Evolutionary conservation across 1,284 basidiomycete genomes (phyloP), one percentile per base, ranked within the genome.

Genomic region (Anthracocystis walkeri): DNA sequence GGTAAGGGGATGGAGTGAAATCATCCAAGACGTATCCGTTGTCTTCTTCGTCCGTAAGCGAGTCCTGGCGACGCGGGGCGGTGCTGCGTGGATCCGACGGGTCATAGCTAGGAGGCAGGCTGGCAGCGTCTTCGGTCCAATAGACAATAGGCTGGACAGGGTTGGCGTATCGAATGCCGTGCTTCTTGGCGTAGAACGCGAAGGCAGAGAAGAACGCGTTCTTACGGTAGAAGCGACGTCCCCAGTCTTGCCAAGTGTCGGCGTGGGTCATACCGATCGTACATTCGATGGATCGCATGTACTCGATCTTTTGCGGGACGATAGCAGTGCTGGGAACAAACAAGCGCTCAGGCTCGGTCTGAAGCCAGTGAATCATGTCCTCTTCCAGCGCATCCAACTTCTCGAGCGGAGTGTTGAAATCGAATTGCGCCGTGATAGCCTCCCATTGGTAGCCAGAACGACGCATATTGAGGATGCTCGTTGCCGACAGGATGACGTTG

Each of bases 201-300:
- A 84, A 78, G 3, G 82, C 82, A 27, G 81, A 75, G 41, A 77
- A 80, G 59, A 84, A 84, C 23, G 81, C 81, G 25, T 78, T 82
- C 52, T 78, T 75, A 10, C 78, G 73, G 58, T 76, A 69, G 67
- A 80, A 81, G 18, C 81, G 66, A 11, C 73, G 77, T 18, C 82
- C 82, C 82, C 82, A 84, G 60, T 84, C 82, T 54, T 84, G 82
- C 75, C 76, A 84, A 27, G 81, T 84, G 56, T 78, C 78, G 49
- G 81, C 63, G 46, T 82, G 81, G 7, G 81, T 82, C 82, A 84
- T 84, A 54, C 78, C 81, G 35, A 82, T 77, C 7, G 81, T 83
- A 58, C 77, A 79, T 35, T 81, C 79, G 35, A 82, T 67, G 16
- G 65, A 55, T 4, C 80, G 78, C 82, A 80, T 82, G 67, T 79